phyloP scores from a whole-genome alignment of 495 filamentous ascomycete species.

The Trichoderma gamsii region DNA sequence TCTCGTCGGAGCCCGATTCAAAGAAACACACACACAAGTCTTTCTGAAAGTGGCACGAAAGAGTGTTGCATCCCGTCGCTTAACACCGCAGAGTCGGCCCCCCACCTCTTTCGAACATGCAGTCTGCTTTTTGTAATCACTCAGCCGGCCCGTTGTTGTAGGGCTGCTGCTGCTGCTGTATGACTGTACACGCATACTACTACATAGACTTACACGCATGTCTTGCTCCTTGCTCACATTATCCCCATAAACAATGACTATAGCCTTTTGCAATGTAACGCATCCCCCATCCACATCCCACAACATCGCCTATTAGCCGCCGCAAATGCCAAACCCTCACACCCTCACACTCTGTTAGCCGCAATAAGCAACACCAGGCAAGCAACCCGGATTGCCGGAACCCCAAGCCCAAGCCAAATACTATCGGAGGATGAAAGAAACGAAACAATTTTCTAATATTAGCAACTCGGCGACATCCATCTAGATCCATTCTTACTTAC shows the following conservation, averaged over 20 bases:
- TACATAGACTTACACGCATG: too few relatives aligned
- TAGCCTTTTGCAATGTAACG: not conserved
- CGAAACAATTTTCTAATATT: not conserved
- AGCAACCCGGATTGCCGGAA: not conserved
- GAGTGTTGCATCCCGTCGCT: not conserved
- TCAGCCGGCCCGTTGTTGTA: too few relatives aligned
- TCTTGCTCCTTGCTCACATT: not conserved
- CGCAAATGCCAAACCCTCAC: not conserved
- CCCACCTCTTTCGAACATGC: not conserved
- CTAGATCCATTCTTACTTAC: too few relatives aligned
- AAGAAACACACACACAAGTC: not conserved
- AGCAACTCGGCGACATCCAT: not conserved
- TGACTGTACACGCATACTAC: too few relatives aligned
- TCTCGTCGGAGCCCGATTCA: not conserved
- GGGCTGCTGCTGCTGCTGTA: too few relatives aligned
- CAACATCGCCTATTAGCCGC: slow-evolving; percentile 1
- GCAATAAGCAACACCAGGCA: not conserved
- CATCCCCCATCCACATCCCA: not conserved
- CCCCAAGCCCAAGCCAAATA: too few relatives aligned
- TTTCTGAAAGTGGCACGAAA: not conserved
- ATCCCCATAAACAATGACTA: not conserved
- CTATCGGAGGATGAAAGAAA: not conserved
- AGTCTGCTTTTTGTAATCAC: too few relatives aligned
- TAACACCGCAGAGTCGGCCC: not conserved
- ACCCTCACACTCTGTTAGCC: not conserved